phyloP scores from a whole-genome alignment of 2,329 filamentous ascomycete species.

The Huntiella abstrusa region DNA sequence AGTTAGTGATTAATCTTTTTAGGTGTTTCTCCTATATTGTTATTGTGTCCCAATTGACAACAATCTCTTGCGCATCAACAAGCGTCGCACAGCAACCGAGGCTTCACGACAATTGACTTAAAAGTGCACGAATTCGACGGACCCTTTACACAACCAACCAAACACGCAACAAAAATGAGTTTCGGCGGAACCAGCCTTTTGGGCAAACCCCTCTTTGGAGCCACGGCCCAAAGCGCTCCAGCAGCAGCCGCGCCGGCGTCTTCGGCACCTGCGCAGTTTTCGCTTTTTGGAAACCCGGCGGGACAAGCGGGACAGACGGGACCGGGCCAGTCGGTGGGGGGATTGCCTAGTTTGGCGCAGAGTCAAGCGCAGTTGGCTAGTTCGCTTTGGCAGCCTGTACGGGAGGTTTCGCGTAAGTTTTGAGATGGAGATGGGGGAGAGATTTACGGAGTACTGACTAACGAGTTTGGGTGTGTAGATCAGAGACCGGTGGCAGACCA shows the following conservation, averaged over 20 bases:
- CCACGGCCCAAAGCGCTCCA: slow-evolving; percentile 21
- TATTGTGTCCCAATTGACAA: neutral
- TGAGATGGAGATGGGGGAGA: neutral
- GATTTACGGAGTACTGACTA: neutral
- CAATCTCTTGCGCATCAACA: neutral
- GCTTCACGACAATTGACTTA: too few species aligned
- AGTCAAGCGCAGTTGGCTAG: slow-evolving; percentile 28
- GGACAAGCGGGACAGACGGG: slow-evolving; percentile 11
- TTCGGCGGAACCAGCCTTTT: slow-evolving; percentile 7
- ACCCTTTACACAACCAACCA: neutral
- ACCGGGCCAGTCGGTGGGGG: slow-evolving; percentile 23
- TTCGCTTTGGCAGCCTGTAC: slow-evolving; percentile 34
- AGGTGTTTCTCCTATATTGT: too few species aligned
- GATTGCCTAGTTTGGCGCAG: slow-evolving; percentile 25
- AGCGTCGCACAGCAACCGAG: neutral
- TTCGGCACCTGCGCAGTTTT: slow-evolving; percentile 8
- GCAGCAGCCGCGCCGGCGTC: slow-evolving; percentile 18
- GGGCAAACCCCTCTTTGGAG: slow-evolving; percentile 14
- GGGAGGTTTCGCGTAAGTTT: slow-evolving; percentile 28
- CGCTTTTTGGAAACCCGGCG: slow-evolving; percentile 9
- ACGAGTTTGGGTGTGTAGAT: slow-evolving; percentile 15
- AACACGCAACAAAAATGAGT: slow-evolving; percentile 6
- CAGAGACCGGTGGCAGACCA: slow-evolving; percentile 61
- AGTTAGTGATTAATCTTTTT: too few species aligned
- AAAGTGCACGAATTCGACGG: too few species aligned